A percentile compares a stretch with the other conserved stretches of the same genome.
Evolutionary conservation across 495 filamentous ascomycete genomes (phyloP).

Genomic region (Cladorrhinum samala): DNA sequence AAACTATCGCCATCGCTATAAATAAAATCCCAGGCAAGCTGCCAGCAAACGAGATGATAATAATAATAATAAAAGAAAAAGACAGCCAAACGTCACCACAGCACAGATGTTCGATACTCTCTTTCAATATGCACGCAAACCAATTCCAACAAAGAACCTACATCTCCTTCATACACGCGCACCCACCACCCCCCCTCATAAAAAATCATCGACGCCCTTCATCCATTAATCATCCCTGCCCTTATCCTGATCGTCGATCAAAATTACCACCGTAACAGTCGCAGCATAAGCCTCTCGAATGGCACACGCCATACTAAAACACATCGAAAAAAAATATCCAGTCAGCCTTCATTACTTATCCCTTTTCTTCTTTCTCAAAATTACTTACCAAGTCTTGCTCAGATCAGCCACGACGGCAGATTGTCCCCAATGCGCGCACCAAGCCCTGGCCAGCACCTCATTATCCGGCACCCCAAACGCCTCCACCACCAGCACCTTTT

Average conservation of each 20-base stretch:
- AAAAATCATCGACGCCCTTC: too few species aligned
- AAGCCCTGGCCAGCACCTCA: conserved; percentile 66
- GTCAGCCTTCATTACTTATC: conserved; percentile 15
- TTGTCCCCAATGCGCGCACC: conserved; percentile 65
- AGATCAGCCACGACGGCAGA: conserved; percentile 61
- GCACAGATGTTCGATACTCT: too few species aligned
- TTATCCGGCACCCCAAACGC: conserved; percentile 65
- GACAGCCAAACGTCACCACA: too few species aligned
- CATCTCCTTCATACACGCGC: too few species aligned
- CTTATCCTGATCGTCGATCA: conserved; percentile 37
- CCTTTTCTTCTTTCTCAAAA: conserved; percentile 4
- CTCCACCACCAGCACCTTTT: conserved; percentile 61
- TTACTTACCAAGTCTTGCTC: conserved; percentile 55
- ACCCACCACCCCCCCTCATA: too few species aligned
- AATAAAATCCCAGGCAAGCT: too few species aligned
- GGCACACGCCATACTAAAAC: conserved; percentile 55
- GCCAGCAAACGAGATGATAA: too few species aligned
- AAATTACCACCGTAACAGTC: conserved; percentile 61
- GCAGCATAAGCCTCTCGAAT: conserved; percentile 67
- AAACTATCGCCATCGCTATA: too few species aligned
- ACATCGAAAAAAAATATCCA: too few species aligned
- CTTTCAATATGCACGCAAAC: too few species aligned
- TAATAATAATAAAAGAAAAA: too few species aligned
- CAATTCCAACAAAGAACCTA: too few species aligned
- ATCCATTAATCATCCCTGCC: conserved; percentile 16